Percentiles rank a stretch among this genome's conserved stretches.
Evolutionary conservation across 352 stramenopile genomes (phyloP).

Genomic region (Lagenidium sp.): DNA sequence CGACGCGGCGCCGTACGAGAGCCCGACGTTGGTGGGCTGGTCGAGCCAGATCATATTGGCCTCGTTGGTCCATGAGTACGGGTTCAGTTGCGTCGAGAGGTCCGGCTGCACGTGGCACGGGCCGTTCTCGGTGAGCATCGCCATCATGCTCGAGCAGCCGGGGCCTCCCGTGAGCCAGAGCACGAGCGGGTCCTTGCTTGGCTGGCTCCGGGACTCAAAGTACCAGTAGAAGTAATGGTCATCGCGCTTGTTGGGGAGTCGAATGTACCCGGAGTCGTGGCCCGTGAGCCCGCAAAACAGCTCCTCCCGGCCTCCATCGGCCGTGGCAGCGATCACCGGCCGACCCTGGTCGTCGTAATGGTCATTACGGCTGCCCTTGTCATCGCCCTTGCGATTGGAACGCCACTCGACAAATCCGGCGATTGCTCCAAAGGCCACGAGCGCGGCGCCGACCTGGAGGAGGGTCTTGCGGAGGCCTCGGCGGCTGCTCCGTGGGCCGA

Average conservation of each 20-base stretch:
- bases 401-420: constrained; percentile 2
- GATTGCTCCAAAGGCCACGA: constrained; percentile 2
- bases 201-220: constrained; percentile 39
- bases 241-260: constrained; percentile 48
- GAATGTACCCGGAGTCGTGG: constrained; percentile 40
- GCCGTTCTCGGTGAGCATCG: constrained; percentile 51
- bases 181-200: constrained; percentile 41
- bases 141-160: constrained; percentile 48
- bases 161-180: constrained; percentile 53
- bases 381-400: neutral
- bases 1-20: constrained; percentile 25
- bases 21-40: constrained; percentile 39
- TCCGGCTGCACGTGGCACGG: constrained; percentile 39
- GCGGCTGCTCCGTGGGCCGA: neutral
- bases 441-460: neutral
- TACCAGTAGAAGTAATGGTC: constrained; percentile 73
- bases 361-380: neutral
- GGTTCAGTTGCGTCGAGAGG: constrained; percentile 34
- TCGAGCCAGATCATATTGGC: constrained; percentile 61
- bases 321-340: neutral
- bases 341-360: neutral
- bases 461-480: constrained; percentile 2
- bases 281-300: constrained; percentile 34
- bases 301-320: constrained; percentile 7
- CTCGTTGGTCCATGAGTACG: constrained; percentile 49